Base-by-base conservation (phyloP, 1,284 basidiomycete species). In the Cryptococcus sp. region DNA sequence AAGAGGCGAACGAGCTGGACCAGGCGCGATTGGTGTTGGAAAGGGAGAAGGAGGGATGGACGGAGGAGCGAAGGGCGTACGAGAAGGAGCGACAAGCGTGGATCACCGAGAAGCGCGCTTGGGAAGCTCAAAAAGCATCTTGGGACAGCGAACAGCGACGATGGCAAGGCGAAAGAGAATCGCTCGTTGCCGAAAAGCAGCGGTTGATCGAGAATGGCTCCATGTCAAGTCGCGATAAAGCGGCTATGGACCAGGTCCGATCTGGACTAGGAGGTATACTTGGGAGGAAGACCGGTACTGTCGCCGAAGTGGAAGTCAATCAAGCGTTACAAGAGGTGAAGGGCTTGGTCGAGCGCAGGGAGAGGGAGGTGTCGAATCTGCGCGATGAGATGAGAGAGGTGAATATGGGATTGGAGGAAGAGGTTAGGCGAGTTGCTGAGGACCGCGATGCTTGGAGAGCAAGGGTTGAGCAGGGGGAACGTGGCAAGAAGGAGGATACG, bases 371-470 rank as follows among this genome's bases (percentile, higher is more conserved):
- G 22, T 73, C 73, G 3, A 60, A 59, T 20, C 58, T 73, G 30
- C 61, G 62, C 50, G 72, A 73, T 11, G 73, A 77, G 62, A 69
- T 79, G 65, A 55, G 62, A 58, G 77, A 82, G 60, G 76, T 88
- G 57, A 82, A 79, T 54, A 72, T 77, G 61, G 81, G 82, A 46
- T 81, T 83, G 71, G 83, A 86, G 52, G 79, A 80, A 35, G 85
- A 87, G 69, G 79, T 85, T 40, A 79, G 76, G 23, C 75, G 80
- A 27, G 85, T 86, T 81, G 81, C 84, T 38, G 80, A 80, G 53
- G 85, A 87, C 68, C 81, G 82, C 61, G 78, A 80, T 47, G 69
- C 75, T 30, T 78, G 85, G 67, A 84, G 86, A 70, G 80, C 82
- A 46, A 83, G 84, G 63, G 81, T 80, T 55, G 78, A 84, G 66